Evolutionary conservation across 768 basidiomycete species (phyloP).

Genomic region (Suillus brevipes): DNA sequence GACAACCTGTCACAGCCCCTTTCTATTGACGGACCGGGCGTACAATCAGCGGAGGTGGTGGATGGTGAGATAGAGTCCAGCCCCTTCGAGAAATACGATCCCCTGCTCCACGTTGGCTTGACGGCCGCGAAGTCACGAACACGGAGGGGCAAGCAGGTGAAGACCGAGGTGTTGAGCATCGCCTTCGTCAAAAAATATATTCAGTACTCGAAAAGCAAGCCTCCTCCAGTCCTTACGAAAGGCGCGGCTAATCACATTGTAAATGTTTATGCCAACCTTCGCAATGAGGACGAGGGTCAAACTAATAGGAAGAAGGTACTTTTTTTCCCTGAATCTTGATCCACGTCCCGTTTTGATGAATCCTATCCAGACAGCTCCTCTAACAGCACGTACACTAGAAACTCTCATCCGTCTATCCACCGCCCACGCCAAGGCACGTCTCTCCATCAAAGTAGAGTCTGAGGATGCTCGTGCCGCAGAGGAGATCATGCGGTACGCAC

Average conservation of each 20-base stretch:
- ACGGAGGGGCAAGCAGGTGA: slow-evolving; percentile 57
- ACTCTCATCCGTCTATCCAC: slow-evolving; percentile 97
- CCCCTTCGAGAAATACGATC: slow-evolving; percentile 96
- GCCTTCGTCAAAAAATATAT: slow-evolving; percentile 98
- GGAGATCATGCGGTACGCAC: slow-evolving; percentile 92
- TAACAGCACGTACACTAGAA: slow-evolving; percentile 98
- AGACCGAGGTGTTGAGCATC: slow-evolving; percentile 86
- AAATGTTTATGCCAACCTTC: slow-evolving; percentile 83
- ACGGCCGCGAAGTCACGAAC: slow-evolving; percentile 48
- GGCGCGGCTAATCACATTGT: slow-evolving; percentile 95
- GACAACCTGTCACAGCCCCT: slow-evolving; percentile 90
- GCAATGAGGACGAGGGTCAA: slow-evolving; percentile 86
- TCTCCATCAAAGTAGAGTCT: slow-evolving; percentile 82
- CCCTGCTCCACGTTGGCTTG: slow-evolving; percentile 87
- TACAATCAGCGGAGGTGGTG: slow-evolving; percentile 38
- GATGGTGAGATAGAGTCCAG: slow-evolving; percentile 46
- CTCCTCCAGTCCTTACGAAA: slow-evolving; percentile 82
- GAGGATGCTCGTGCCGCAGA: slow-evolving; percentile 89
- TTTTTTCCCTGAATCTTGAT: slow-evolving; percentile 10
- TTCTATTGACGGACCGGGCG: slow-evolving; percentile 75
- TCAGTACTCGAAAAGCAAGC: slow-evolving; percentile 92
- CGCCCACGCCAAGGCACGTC: slow-evolving; percentile 94
- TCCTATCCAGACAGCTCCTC: slow-evolving; percentile 78
- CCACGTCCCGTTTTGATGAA: slow-evolving; percentile 10
- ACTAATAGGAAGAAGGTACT: slow-evolving; percentile 83